phyloP scores from a whole-genome alignment of 2,329 filamentous ascomycete genomes.

The Epichloe brachyelytri region DNA sequence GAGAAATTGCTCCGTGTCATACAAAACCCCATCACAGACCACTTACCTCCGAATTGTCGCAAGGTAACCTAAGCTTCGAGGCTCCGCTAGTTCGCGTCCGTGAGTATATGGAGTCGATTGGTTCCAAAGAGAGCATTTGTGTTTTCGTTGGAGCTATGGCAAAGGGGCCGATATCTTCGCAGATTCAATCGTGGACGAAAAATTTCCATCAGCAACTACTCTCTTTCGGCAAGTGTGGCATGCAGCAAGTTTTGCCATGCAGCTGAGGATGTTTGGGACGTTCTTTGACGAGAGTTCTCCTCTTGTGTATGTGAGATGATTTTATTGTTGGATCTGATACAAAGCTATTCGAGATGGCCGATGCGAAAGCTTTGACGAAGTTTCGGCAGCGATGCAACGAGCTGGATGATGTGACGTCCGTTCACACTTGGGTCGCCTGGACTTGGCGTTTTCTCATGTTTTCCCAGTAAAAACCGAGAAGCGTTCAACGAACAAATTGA shows the following conservation, averaged over 20 bases:
- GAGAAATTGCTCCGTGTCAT: conserved; percentile 97
- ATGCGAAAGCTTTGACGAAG: conserved; percentile 14
- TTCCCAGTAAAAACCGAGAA: conserved; percentile 61
- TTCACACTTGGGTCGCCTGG: conserved; percentile 47
- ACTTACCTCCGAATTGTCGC: conserved; percentile 90
- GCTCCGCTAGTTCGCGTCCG: conserved; percentile 73
- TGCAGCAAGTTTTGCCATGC: conserved; percentile 99
- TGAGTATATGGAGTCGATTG: conserved; percentile 74
- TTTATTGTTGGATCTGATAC: background rate
- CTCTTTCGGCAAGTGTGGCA: conserved; percentile 89
- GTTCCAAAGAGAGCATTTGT: conserved; percentile 80
- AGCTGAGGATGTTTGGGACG: conserved; percentile 89
- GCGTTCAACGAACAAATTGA: conserved; percentile 62
- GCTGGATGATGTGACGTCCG: conserved; percentile 24
- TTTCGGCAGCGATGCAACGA: conserved; percentile 60
- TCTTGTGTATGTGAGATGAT: too few species aligned
- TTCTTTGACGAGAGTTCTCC: conserved; percentile 47
- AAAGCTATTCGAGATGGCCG: conserved; percentile 6
- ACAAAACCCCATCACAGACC: conserved; percentile 94
- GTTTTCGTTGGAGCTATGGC: conserved; percentile 99
- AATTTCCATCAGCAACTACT: conserved; percentile 97
- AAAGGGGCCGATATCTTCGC: conserved; percentile 90
- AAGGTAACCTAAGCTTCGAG: conserved; percentile 97
- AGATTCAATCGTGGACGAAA: conserved; percentile 88
- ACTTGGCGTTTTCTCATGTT: conserved; percentile 65